Evolutionary conservation across 2,329 filamentous ascomycete species (phyloP).

Genomic region (Septoria linicola): DNA sequence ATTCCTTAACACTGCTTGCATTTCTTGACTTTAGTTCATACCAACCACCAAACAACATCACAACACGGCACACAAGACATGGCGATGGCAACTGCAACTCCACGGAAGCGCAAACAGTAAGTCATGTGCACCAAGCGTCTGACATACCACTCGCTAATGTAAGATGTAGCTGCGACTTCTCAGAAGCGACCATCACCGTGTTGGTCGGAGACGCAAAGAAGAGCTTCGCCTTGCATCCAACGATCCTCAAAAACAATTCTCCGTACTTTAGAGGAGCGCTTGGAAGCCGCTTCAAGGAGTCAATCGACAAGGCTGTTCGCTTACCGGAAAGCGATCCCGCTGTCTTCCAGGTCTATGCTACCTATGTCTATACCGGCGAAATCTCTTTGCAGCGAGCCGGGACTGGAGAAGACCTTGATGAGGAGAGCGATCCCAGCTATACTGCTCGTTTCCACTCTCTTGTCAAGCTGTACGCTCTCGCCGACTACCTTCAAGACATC

Average conservation of each 20-base stretch:
- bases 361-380: slow-evolving; percentile 8
- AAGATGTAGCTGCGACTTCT: slow-evolving; percentile 9
- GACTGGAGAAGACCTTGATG: neutral
- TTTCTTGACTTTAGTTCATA: too few relatives aligned
- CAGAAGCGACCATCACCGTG: slow-evolving; percentile 6
- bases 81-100: neutral
- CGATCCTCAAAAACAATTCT: slow-evolving; percentile 11
- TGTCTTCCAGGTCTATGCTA: slow-evolving; percentile 12
- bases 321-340: slow-evolving; percentile 4
- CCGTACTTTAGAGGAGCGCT: slow-evolving; percentile 12
- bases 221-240: slow-evolving; percentile 11
- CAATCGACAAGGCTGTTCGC: neutral
- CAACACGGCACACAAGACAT: too few relatives aligned
- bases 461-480: slow-evolving; percentile 14
- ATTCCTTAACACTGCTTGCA: too few relatives aligned
- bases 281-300: neutral
- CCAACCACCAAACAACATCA: too few relatives aligned
- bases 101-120: slow-evolving; percentile 14
- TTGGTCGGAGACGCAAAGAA: slow-evolving; percentile 3
- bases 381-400: neutral
- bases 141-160: neutral
- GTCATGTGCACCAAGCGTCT: neutral
- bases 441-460: neutral
- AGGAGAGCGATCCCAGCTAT: neutral
- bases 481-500: slow-evolving; percentile 11